Conservation (phyloP, 2,329 filamentous ascomycete species). For the Botrytis porri region DNA sequence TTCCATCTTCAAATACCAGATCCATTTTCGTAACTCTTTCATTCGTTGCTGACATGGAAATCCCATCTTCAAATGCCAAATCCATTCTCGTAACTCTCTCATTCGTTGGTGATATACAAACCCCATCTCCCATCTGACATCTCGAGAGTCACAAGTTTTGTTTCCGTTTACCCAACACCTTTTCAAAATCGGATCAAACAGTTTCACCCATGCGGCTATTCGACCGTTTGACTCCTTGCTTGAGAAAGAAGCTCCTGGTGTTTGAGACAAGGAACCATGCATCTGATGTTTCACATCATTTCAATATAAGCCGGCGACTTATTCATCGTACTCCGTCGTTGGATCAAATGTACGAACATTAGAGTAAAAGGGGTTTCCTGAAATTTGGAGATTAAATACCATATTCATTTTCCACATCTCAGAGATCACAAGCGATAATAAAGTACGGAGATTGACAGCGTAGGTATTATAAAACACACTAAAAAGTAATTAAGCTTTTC, state of each 20-base stretch:
- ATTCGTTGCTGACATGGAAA: neutral
- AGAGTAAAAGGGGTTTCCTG: neutral
- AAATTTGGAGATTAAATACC: neutral
- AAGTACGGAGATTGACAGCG: neutral
- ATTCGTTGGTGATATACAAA: neutral
- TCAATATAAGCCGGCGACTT: neutral
- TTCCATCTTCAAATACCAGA: neutral
- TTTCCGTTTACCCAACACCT: neutral
- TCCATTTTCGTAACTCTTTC: neutral
- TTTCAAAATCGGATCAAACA: neutral
- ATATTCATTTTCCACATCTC: neutral
- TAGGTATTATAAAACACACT: no score
- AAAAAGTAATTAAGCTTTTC: no score
- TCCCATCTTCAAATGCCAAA: neutral
- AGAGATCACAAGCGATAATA: neutral
- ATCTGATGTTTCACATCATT: slow-evolving; percentile 6
- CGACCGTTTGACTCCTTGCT: neutral
- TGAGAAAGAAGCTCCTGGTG: neutral
- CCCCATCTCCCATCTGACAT: neutral
- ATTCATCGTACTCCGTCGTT: neutral
- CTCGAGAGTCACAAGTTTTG: neutral
- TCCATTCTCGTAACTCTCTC: neutral
- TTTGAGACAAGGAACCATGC: slow-evolving; percentile 1
- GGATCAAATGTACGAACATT: neutral
- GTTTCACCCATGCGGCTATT: neutral